A percentile compares a stretch with the other conserved stretches of the same genome.
Evolutionary conservation across 1,284 basidiomycete genomes (phyloP).

Genomic region (Ceratobasidium sp.): DNA sequence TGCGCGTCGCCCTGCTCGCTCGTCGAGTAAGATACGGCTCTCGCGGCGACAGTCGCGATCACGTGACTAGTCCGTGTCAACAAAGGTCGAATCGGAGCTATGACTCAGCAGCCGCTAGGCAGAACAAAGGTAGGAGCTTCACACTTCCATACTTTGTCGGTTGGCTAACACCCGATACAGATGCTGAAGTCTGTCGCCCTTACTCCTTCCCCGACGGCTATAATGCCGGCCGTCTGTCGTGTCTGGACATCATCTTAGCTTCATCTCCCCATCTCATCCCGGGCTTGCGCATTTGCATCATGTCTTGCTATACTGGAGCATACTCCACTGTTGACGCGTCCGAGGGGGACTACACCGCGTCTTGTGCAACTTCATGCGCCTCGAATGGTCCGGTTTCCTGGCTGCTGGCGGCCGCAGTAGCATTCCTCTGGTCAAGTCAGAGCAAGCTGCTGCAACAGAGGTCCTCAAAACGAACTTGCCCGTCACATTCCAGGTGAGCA

Average conservation of each 20-base stretch:
- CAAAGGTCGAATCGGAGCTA: conserved; percentile 22
- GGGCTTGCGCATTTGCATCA: conserved; percentile 3
- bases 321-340: conserved; percentile 20
- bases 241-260: conserved; percentile 36
- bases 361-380: neutral
- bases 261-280: conserved; percentile 33
- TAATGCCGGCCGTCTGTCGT: conserved; percentile 15
- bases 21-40: neutral
- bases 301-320: conserved; percentile 30
- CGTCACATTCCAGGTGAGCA: conserved; percentile 25
- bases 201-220: neutral
- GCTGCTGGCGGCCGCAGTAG: conserved; percentile 39
- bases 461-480: conserved; percentile 7
- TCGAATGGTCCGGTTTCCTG: conserved; percentile 31
- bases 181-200: conserved; percentile 11
- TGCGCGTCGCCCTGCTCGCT: neutral
- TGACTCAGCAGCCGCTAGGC: neutral
- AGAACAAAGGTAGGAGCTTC: conserved; percentile 4
- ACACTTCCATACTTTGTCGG: conserved; percentile 24
- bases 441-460: conserved; percentile 3
- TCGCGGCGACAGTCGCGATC: neutral
- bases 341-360: conserved; percentile 9
- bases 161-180: neutral
- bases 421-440: conserved; percentile 22
- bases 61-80: conserved; percentile 18